Evolutionary conservation across 176 grass and related monocot species (phyloP), one percentile per base, ranked within the genome.

Genomic region (Triticum turgidum): DNA sequence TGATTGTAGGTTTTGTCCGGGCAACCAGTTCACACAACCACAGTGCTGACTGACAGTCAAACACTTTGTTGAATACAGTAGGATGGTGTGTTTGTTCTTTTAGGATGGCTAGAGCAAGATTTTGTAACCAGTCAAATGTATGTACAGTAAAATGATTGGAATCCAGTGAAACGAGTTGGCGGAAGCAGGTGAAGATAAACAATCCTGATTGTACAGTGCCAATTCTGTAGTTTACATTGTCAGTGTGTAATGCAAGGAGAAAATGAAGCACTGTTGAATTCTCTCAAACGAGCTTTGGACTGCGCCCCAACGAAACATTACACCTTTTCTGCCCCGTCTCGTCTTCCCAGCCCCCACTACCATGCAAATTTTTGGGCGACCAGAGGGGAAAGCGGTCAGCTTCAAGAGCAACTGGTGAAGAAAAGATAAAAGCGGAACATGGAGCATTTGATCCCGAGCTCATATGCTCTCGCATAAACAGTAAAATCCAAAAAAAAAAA

Each of bases 1-100:
- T 42, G 39, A 79, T 75, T 81, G 64, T 73, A 94, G 95, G 67
- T 86, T 91, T 88, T 82, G 74, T 29, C 92, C 95, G 5, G 92
- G 95, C 83, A 97, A 97, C 76, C 11, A 37, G 45, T 93, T 93
- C 37, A 66, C 41, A 13, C 79, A 62, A 49, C 33, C 12, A 45
- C 93, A 83, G 34, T 59, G 67, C 4, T 92, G 85, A 94, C 4
- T 92, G 85, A 94, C 30, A 61, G 13, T 47, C 9, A 18, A 73
- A 58, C 73, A 65, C 21, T 73, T 73, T 90, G 29, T 84, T 32
- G 69, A 27, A 63, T 22, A 12, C 77, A 52, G 68, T 52, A 87
- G 83, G 83, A 29, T 58, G 37, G 72, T 61, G 79, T 51, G 18
- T 81, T 68, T 10, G 61, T 91, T 81, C 61, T 89, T 83, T 38